These are phyloP conservation scores for Saccharomyces pastorianus DNA, from an alignment of 1,139 yeast genomes.

Conservation along the genomic window DNA sequence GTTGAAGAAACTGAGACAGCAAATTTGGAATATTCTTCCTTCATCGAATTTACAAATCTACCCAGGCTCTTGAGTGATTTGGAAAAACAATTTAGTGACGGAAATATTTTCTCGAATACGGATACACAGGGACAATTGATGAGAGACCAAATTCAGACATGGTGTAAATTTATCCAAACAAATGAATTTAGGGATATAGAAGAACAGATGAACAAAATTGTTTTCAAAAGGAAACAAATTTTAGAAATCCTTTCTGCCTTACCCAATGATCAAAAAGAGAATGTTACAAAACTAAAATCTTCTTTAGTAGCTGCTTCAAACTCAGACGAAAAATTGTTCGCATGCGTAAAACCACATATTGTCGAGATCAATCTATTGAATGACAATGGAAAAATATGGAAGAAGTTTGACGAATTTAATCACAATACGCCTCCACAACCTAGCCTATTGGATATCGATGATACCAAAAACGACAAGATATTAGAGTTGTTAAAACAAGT, in stretches of 20 bases:
- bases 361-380: constrained; percentile 33
- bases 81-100: constrained; percentile 30
- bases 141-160: constrained; percentile 24
- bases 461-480: constrained; percentile 33
- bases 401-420: constrained; percentile 23
- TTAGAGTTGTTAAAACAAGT: constrained; percentile 32
- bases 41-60: constrained; percentile 68
- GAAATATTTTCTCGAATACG: constrained; percentile 7
- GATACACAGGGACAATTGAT: constrained; percentile 21
- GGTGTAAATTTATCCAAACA: constrained; percentile 23
- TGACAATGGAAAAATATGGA: constrained; percentile 30
- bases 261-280: constrained; percentile 25
- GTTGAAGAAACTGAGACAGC: constrained; percentile 72
- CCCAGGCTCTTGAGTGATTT: constrained; percentile 59
- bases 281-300: constrained; percentile 26
- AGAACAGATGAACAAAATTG: constrained; percentile 22
- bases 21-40: constrained; percentile 68
- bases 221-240: constrained; percentile 37
- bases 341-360: constrained; percentile 34
- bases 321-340: constrained; percentile 54
- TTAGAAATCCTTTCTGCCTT: constrained; percentile 22
- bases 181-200: constrained; percentile 28
- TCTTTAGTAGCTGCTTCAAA: constrained; percentile 60
- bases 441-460: constrained; percentile 60
- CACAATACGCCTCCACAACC: constrained; percentile 28